Conservation (phyloP, 2,329 filamentous ascomycete species). For the Alternaria angustiovoidea region DNA sequence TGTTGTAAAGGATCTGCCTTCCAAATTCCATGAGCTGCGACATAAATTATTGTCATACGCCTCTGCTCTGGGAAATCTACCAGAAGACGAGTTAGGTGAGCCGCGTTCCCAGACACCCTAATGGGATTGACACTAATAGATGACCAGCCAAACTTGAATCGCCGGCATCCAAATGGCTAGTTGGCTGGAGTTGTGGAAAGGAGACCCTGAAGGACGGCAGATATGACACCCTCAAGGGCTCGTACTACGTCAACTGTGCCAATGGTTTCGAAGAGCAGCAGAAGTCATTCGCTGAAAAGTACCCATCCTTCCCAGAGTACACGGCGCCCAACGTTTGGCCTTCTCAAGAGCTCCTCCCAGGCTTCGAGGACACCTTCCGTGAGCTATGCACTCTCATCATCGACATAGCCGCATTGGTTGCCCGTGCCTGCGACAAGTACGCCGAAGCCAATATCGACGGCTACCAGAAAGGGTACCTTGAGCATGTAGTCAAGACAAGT, state of each 20-base stretch:
- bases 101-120: not conserved
- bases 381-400: conserved; percentile 84
- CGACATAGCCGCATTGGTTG: conserved; percentile 86
- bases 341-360: conserved; percentile 69
- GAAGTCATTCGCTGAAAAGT: conserved; percentile 56
- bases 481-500: conserved; percentile 84
- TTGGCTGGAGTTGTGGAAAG: conserved; percentile 82
- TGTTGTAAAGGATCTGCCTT: conserved; percentile 84
- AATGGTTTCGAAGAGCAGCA: conserved; percentile 67
- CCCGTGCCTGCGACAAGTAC: conserved; percentile 87
- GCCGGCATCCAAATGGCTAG: conserved; percentile 65
- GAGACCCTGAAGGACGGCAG: conserved; percentile 81
- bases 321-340: conserved; percentile 93
- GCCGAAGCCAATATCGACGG: conserved; percentile 78
- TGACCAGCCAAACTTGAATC: conserved; percentile 56
- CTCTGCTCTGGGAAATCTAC: conserved; percentile 85
- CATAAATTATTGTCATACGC: conserved; percentile 81
- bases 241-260: conserved; percentile 84
- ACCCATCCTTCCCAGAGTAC: conserved; percentile 84
- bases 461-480: conserved; percentile 81
- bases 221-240: conserved; percentile 82
- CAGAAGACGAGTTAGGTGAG: conserved; percentile 73
- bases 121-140: not conserved
- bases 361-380: conserved; percentile 77
- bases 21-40: conserved; percentile 75